Percentiles rank a stretch among this genome's conserved stretches.
Evolutionary conservation across 345 rosid species (phyloP).

Genomic region (Orychophragmus violaceus): DNA sequence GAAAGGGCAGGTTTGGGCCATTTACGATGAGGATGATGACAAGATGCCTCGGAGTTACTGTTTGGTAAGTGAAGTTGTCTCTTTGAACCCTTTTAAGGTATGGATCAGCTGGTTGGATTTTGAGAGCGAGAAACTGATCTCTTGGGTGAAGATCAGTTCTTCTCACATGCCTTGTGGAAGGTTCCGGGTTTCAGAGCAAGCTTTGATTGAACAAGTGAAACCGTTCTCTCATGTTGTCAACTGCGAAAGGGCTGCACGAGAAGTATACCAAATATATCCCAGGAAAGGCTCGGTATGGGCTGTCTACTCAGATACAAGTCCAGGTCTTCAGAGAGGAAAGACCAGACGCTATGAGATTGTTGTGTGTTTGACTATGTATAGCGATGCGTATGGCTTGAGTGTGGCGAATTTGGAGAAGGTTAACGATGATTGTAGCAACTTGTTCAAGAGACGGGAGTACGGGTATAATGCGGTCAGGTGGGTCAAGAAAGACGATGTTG

Average conservation of each 20-base stretch:
- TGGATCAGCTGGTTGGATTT: slow-evolving; percentile 64
- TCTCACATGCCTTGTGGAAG: slow-evolving; percentile 56
- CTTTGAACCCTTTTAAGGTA: slow-evolving; percentile 65
- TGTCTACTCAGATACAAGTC: slow-evolving; percentile 38
- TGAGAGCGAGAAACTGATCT: slow-evolving; percentile 40
- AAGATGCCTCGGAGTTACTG: slow-evolving; percentile 75
- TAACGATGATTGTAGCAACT: slow-evolving; percentile 54
- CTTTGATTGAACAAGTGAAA: slow-evolving; percentile 38
- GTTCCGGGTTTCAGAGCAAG: slow-evolving; percentile 47
- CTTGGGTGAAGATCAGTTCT: slow-evolving; percentile 41
- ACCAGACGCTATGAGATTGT: slow-evolving; percentile 42
- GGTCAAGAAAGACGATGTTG: slow-evolving; percentile 50
- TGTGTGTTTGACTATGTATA: slow-evolving; percentile 57
- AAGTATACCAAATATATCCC: slow-evolving; percentile 72
- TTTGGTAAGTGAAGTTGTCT: slow-evolving; percentile 65
- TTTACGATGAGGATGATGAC: slow-evolving; percentile 51
- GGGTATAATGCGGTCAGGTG: slow-evolving; percentile 62
- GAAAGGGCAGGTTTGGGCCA: slow-evolving; percentile 88
- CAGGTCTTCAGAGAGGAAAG: slow-evolving; percentile 33
- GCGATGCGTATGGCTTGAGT: slow-evolving; percentile 68
- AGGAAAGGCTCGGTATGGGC: slow-evolving; percentile 91
- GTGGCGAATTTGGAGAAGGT: slow-evolving; percentile 76
- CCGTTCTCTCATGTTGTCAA: slow-evolving; percentile 65
- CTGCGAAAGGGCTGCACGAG: slow-evolving; percentile 76
- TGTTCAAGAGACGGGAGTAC: slow-evolving; percentile 62